phyloP scores from a whole-genome alignment of 345 rosid genomes.

The Salix exigua region DNA sequence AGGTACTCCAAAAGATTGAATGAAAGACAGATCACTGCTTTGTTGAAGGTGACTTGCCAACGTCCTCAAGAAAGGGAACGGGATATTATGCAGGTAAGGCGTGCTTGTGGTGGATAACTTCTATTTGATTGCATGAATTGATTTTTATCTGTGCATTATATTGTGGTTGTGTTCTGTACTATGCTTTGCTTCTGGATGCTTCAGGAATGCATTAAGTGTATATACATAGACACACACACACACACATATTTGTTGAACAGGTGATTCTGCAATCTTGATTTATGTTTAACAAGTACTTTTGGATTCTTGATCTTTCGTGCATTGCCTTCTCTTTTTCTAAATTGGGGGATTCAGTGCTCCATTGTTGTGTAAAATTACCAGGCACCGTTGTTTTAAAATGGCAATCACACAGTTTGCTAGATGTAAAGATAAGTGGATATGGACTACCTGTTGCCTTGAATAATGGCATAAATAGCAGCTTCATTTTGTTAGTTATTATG shows the following conservation, averaged over 20 bases:
- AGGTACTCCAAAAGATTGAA: conserved; percentile 90
- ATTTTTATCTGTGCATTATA: background rate
- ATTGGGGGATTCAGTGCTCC: background rate
- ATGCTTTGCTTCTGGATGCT: background rate
- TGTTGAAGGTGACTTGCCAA: conserved; percentile 90
- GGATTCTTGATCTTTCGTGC: background rate
- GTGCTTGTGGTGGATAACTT: background rate
- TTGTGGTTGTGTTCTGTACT: background rate
- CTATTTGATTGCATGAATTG: too few relatives aligned
- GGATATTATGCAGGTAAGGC: conserved; percentile 64
- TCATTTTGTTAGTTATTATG: background rate
- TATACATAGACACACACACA: too few relatives aligned
- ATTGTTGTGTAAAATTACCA: background rate
- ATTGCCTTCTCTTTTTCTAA: background rate
- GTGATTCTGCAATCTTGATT: too few relatives aligned
- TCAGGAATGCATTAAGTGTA: background rate
- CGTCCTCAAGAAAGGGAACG: conserved; percentile 79
- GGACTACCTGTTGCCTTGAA: background rate
- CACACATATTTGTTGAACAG: too few relatives aligned
- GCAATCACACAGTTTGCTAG: background rate
- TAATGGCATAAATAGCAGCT: background rate
- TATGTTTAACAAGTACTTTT: background rate
- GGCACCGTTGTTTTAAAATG: background rate
- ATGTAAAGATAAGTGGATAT: background rate
- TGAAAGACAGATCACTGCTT: conserved; percentile 88